Conservation (phyloP, 495 filamentous ascomycete genomes). For the Penicillium subrubescens region DNA sequence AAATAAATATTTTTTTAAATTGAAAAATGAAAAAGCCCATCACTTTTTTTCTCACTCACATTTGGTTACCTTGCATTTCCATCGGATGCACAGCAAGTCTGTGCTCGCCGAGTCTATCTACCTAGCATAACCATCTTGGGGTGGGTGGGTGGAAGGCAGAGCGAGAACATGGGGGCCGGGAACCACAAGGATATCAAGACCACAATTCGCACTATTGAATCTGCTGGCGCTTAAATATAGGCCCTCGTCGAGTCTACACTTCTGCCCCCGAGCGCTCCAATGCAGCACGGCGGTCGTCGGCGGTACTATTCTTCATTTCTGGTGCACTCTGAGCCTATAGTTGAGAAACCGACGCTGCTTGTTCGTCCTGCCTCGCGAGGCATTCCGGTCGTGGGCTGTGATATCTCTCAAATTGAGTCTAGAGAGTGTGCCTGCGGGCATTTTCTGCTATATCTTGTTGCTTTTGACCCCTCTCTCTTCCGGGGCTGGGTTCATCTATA, state of each 20-base stretch:
- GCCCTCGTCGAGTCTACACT: slow-evolving; percentile 38
- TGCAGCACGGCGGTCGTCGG: slow-evolving; percentile 41
- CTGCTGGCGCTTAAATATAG: slow-evolving; percentile 48
- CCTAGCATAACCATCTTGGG: background rate
- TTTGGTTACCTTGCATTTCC: background rate
- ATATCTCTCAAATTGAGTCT: slow-evolving; percentile 30
- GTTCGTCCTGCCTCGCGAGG: slow-evolving; percentile 44
- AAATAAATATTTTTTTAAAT: background rate
- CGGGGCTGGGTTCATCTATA: slow-evolving; percentile 20
- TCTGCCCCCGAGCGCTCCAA: slow-evolving; percentile 27
- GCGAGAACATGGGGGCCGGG: slow-evolving; percentile 32
- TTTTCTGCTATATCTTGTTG: slow-evolving; percentile 25
- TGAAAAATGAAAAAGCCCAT: background rate
- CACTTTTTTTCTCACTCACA: background rate
- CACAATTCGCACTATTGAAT: slow-evolving; percentile 23
- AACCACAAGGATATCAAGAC: slow-evolving; percentile 21
- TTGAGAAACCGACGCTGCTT: slow-evolving; percentile 30
- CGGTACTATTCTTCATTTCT: slow-evolving; percentile 35
- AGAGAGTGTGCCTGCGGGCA: slow-evolving; percentile 12
- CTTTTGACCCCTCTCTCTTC: slow-evolving; percentile 14
- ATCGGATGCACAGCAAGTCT: slow-evolving; percentile 5
- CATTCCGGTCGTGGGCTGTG: slow-evolving; percentile 33
- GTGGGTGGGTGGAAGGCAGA: slow-evolving; percentile 8
- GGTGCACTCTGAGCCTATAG: slow-evolving; percentile 44
- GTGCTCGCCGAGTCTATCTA: slow-evolving; percentile 7